Evolutionary conservation across 2,329 filamentous ascomycete genomes (phyloP), one percentile per base, ranked within the genome.

Genomic region (Rhynchosporium agropyri): DNA sequence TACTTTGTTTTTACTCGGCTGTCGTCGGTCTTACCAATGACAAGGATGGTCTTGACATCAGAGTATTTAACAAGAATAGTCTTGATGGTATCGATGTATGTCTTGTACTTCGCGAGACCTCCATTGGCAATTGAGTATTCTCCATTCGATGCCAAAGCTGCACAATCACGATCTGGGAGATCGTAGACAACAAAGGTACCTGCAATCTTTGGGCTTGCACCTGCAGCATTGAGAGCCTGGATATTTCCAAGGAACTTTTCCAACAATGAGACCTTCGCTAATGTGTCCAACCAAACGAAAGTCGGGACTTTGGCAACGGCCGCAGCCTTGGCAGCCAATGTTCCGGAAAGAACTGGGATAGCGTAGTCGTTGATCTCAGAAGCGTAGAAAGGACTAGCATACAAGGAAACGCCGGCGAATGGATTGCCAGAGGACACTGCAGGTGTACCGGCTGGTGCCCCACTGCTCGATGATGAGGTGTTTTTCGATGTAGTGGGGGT

Each of bases 121-220:
- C 60, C 74, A 61, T 86, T 74, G 63, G 81, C 83, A 62, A 86
- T 82, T 26, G 78, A 76, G 51, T 84, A 81, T 74, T 88, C 85
- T 64, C 85, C 85, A 70, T 87, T 87, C 66, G 84, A 87, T 13
- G 85, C 84, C 68, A 83, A 77, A 56, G 85, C 85, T 13, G 85
- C 81, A 70, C 85, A 88, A 72, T 88, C 85, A 72, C 85, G 82
- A 68, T 86, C 84, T 50, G 85, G 85, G 12, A 88, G 76, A 72
- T 88, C 82, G 74, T 88, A 88, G 60, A 88, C 82, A 60, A 88
- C 85, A 59, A 87, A 82, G 1, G 78, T 78, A 20, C 79, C 80
- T 20, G 80, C 78, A 62, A 80, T 71, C 3, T 77, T 77, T 40
- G 78, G 77, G 58, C 73, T 79, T 7, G 79, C 79, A n/a, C 81